Evolutionary conservation across 495 filamentous ascomycete species (phyloP).

Genomic region (Tirmania nivea): DNA sequence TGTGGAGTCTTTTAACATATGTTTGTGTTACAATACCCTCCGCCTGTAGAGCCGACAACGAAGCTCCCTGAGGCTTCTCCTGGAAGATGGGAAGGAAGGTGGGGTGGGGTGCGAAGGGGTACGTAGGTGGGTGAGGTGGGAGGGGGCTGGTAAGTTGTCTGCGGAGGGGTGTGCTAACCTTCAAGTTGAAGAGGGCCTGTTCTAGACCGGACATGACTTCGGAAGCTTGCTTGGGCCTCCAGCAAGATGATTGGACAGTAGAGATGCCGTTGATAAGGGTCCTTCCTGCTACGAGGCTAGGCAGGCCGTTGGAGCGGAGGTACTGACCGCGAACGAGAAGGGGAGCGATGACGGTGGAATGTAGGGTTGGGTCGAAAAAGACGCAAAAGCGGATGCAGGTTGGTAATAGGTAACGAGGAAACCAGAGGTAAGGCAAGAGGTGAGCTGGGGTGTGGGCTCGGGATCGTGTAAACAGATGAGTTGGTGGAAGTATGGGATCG

Average conservation of each 20-base stretch:
- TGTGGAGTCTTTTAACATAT: background rate
- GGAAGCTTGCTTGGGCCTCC: background rate
- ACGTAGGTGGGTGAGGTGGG: conserved; percentile 5
- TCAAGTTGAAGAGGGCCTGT: conserved; percentile 43
- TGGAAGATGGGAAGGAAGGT: too few relatives aligned
- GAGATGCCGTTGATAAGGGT: background rate
- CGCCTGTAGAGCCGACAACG: background rate
- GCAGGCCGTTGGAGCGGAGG: too few relatives aligned
- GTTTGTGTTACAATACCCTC: background rate
- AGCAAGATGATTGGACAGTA: background rate
- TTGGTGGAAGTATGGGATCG: too few relatives aligned
- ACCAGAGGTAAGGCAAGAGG: too few relatives aligned
- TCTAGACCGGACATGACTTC: conserved; percentile 37
- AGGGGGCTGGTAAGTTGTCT: too few relatives aligned
- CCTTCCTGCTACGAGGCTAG: background rate
- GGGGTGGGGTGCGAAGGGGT: conserved; percentile 2
- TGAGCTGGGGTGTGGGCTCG: too few relatives aligned
- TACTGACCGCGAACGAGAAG: too few relatives aligned
- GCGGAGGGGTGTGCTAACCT: conserved; percentile 24
- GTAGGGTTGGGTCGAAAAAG: too few relatives aligned
- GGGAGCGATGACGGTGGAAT: too few relatives aligned
- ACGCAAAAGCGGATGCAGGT: too few relatives aligned
- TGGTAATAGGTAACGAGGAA: too few relatives aligned
- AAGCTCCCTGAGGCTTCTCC: background rate
- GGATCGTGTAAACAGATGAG: too few relatives aligned